A percentile compares a stretch with the other conserved stretches of the same genome.
Conservation (phyloP, 176 grass and related monocot genomes). For the Chloris gayana region DNA sequence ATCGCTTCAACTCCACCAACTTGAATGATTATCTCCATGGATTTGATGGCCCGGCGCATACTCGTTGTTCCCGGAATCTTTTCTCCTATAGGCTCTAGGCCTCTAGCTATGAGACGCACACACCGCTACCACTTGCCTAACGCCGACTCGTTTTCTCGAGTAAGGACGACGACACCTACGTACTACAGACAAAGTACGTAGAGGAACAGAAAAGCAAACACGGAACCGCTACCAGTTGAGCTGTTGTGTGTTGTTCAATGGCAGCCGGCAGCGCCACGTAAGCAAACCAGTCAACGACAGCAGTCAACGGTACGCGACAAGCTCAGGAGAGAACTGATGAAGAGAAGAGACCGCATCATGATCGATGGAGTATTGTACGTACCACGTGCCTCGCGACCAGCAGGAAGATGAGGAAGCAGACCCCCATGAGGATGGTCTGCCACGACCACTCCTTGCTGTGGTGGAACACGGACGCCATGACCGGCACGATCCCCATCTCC, state of each 20-base stretch:
- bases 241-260: not conserved
- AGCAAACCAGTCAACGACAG: not conserved
- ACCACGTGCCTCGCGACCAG: slow-evolving; percentile 73
- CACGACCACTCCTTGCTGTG: slow-evolving; percentile 88
- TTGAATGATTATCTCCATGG: not conserved
- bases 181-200: not conserved
- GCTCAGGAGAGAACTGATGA: not conserved
- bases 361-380: slow-evolving; percentile 37
- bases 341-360: not conserved
- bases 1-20: slow-evolving; percentile 2
- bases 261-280: not conserved
- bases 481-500: slow-evolving; percentile 81
- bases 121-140: not conserved
- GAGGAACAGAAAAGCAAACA: not conserved
- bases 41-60: not conserved
- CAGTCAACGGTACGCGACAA: not conserved
- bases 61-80: not conserved
- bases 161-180: not conserved
- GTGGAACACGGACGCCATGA: slow-evolving; percentile 85
- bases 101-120: not conserved
- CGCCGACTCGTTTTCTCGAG: not conserved
- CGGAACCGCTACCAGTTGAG: not conserved
- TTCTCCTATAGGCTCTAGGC: too few species aligned
- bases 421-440: slow-evolving; percentile 87
- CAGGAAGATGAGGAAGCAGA: slow-evolving; percentile 67